phyloP scores from a whole-genome alignment of 2,329 filamentous ascomycete genomes.

The Sclerotinia trifoliorum region DNA sequence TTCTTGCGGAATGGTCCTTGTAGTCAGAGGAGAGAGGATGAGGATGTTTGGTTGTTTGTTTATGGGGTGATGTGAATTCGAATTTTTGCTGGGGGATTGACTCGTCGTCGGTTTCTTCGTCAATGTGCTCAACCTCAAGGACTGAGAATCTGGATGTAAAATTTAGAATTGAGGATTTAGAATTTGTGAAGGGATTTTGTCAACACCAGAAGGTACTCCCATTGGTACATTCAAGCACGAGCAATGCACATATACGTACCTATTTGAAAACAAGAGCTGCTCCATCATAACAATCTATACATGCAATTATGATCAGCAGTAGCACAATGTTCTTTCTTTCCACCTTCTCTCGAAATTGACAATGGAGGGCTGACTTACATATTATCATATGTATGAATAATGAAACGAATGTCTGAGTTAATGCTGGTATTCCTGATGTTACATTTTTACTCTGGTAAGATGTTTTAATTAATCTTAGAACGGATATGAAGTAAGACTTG shows the following conservation, averaged over 20 bases:
- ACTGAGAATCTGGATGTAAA: not conserved
- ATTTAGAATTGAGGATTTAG: not conserved
- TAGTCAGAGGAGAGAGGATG: fast-evolving
- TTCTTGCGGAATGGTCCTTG: not conserved
- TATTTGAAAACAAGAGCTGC: not conserved
- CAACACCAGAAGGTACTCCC: fast-evolving
- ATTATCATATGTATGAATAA: not conserved
- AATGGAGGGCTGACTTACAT: not conserved
- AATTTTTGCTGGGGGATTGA: not conserved
- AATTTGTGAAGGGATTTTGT: fast-evolving
- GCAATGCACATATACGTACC: not conserved
- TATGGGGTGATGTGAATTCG: fast-evolving
- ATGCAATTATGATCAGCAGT: not conserved
- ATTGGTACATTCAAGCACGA: too few species aligned
- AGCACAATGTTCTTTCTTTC: too few species aligned
- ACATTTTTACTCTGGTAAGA: not conserved
- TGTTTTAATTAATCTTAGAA: not conserved
- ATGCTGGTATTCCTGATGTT: not conserved
- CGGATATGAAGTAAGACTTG: too few species aligned
- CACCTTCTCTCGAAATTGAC: not conserved
- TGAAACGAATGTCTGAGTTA: not conserved
- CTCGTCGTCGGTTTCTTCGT: not conserved
- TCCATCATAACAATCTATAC: not conserved
- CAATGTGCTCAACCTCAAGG: not conserved
- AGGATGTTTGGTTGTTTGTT: not conserved